A percentile compares a stretch with the other conserved stretches of the same genome.
phyloP scores from a whole-genome alignment of 805 yeast genomes.

The Pichia gijzeniarum region DNA sequence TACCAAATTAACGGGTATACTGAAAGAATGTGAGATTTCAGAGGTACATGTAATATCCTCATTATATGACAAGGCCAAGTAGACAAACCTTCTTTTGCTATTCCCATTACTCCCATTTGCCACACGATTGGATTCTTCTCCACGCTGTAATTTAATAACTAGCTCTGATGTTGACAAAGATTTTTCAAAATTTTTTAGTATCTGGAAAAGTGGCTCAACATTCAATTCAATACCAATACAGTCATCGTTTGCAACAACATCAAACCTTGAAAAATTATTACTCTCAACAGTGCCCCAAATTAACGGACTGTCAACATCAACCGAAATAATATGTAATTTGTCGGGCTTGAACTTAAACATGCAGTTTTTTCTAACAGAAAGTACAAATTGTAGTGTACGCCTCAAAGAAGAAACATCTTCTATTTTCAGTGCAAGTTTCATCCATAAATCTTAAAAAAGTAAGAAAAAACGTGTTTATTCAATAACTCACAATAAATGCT shows the following conservation, averaged over 20 bases:
- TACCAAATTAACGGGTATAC: slow-evolving; percentile 63
- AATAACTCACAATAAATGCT: no score
- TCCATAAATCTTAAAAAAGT: slow-evolving; percentile 2
- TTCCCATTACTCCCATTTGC: slow-evolving; percentile 24
- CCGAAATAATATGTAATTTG: slow-evolving; percentile 45
- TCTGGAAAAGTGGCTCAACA: slow-evolving; percentile 52
- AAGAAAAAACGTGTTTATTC: no score
- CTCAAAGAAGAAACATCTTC: slow-evolving; percentile 22
- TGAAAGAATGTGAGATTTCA: slow-evolving; percentile 56
- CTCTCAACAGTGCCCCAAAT: slow-evolving; percentile 56
- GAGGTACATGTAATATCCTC: slow-evolving; percentile 37
- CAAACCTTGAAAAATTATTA: slow-evolving; percentile 42
- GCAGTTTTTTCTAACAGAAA: slow-evolving; percentile 47
- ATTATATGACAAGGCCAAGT: slow-evolving; percentile 49
- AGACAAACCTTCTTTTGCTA: slow-evolving; percentile 35
- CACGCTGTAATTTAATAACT: slow-evolving; percentile 39
- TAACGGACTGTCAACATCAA: slow-evolving; percentile 52
- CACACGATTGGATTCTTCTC: slow-evolving; percentile 18
- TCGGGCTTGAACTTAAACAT: slow-evolving; percentile 49
- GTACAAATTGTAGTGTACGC: slow-evolving; percentile 20
- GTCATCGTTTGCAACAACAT: slow-evolving; percentile 47
- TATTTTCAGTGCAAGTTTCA: slow-evolving; percentile 25
- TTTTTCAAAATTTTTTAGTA: slow-evolving; percentile 49
- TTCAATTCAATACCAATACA: slow-evolving; percentile 56
- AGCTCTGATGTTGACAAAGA: slow-evolving; percentile 43